Evolutionary conservation across 2,329 filamentous ascomycete genomes (phyloP).

Genomic region (Coleophoma cylindrospora): DNA sequence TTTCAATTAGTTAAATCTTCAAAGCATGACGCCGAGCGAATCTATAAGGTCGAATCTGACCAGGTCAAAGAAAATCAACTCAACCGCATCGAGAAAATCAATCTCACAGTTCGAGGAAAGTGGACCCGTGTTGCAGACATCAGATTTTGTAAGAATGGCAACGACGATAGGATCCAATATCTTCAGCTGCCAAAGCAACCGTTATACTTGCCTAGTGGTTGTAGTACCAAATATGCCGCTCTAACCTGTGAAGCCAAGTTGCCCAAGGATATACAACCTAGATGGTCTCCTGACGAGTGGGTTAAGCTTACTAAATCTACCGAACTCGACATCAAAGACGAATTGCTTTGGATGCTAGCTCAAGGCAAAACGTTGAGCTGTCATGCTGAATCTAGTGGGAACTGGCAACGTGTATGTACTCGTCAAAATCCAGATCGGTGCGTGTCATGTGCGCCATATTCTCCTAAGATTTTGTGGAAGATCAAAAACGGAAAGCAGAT

Average conservation of each 20-base stretch:
- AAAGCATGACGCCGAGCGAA: too few relatives aligned
- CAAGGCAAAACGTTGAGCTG: background rate
- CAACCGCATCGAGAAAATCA: too few relatives aligned
- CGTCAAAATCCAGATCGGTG: conserved; percentile 5
- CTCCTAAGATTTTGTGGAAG: conserved; percentile 32
- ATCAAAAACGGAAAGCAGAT: conserved; percentile 25
- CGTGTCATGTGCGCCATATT: conserved; percentile 30
- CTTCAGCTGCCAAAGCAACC: too few relatives aligned
- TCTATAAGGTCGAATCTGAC: too few relatives aligned
- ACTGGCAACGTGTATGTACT: conserved; percentile 2
- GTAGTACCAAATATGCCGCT: background rate
- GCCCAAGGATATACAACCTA: background rate
- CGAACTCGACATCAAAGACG: background rate
- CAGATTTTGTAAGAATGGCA: too few relatives aligned
- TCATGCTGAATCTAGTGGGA: conserved; percentile 1
- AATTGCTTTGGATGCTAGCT: background rate
- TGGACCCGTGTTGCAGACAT: too few relatives aligned
- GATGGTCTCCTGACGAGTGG: background rate
- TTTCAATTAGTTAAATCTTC: too few relatives aligned
- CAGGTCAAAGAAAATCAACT: too few relatives aligned
- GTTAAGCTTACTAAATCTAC: background rate
- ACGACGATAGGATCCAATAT: too few relatives aligned
- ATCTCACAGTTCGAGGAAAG: too few relatives aligned
- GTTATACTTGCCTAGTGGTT: too few relatives aligned
- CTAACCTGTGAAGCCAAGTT: background rate